phyloP scores from a whole-genome alignment of 345 rosid species.

The Ceriops tagal region DNA sequence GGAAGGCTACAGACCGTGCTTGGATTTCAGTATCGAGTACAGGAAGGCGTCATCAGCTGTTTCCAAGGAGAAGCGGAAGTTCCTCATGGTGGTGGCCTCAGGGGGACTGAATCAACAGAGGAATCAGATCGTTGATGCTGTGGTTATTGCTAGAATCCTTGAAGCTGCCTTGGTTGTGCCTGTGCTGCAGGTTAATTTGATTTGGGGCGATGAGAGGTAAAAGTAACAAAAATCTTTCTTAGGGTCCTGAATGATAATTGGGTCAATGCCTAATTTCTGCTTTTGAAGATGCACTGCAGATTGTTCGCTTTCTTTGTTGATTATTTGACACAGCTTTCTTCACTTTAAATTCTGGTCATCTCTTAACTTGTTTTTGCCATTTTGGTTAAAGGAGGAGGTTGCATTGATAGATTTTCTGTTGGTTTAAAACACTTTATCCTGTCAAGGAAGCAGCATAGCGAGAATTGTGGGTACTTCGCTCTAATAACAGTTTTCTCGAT shows the following conservation, averaged over 20 bases:
- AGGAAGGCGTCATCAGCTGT: constrained; percentile 41
- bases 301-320: not conserved
- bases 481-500: not conserved
- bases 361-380: too few relatives aligned
- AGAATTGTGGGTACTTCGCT: too few relatives aligned
- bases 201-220: constrained; percentile 78
- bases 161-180: constrained; percentile 74
- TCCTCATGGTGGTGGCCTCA: constrained; percentile 62
- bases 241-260: too few relatives aligned
- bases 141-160: constrained; percentile 69
- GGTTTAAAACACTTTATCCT: too few relatives aligned
- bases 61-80: constrained; percentile 56
- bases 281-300: not conserved
- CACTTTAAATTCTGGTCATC: too few relatives aligned
- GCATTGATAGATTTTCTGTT: too few relatives aligned
- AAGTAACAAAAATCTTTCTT: not conserved
- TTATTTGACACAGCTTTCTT: not conserved
- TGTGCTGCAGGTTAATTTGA: constrained; percentile 57
- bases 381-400: too few relatives aligned
- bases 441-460: too few relatives aligned
- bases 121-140: constrained; percentile 72
- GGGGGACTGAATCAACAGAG: constrained; percentile 75
- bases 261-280: not conserved
- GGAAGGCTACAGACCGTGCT: constrained; percentile 59
- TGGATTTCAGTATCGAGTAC: constrained; percentile 54